Evolutionary conservation across 1,139 yeast species (phyloP).

Genomic region (Taiozyma sp.): DNA sequence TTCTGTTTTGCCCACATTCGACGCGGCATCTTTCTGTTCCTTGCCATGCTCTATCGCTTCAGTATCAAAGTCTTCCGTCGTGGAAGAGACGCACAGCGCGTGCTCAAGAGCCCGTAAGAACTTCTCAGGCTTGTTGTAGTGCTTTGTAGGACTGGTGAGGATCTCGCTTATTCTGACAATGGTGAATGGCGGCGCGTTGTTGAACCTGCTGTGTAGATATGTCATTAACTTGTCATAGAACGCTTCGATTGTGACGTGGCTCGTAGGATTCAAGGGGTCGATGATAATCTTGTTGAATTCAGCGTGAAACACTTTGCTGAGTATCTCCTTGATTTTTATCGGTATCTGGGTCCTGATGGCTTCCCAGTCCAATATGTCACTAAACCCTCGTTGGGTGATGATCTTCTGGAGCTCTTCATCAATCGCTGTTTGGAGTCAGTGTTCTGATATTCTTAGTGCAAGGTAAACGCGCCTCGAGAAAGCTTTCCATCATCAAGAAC

Average conservation of each 20-base stretch:
- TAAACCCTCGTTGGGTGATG: not conserved
- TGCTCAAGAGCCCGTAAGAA: conserved; percentile 34
- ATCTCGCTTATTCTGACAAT: conserved; percentile 52
- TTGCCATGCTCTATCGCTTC: not conserved
- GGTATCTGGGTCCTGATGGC: conserved; percentile 1
- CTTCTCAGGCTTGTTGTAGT: conserved; percentile 32
- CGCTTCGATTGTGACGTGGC: conserved; percentile 18
- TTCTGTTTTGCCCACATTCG: not conserved
- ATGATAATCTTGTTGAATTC: not conserved
- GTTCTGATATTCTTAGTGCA: not conserved
- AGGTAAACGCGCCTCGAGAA: too few relatives aligned
- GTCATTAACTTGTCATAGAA: conserved; percentile 21
- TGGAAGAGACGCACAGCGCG: conserved; percentile 30
- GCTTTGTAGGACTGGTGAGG: conserved; percentile 36
- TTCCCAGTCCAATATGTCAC: conserved; percentile 5
- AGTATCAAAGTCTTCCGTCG: conserved; percentile 24
- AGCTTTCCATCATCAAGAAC: not conserved
- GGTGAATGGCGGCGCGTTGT: conserved; percentile 52
- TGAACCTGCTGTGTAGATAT: conserved; percentile 28
- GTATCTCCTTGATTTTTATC: conserved; percentile 3
- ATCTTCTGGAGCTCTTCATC: not conserved
- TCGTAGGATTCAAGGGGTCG: conserved; percentile 9
- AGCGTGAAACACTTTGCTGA: conserved; percentile 2
- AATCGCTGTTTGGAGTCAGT: not conserved
- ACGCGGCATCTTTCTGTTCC: not conserved